phyloP scores from a whole-genome alignment of 2,329 filamentous ascomycete species.

The Ceratocystiopsis brevicomis region DNA sequence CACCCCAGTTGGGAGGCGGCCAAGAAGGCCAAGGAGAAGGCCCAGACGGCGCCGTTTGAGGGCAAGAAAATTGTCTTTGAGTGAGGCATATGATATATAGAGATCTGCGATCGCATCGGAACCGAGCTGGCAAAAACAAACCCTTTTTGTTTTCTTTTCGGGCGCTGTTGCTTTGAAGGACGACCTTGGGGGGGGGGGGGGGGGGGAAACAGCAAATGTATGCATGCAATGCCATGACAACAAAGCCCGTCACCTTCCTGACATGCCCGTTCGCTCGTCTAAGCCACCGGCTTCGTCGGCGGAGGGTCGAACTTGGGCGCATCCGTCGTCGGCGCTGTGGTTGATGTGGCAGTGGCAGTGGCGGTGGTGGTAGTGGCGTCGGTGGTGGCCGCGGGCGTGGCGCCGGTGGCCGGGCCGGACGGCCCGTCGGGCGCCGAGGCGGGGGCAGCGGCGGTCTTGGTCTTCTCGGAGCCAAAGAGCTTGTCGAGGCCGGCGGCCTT shows the following conservation, averaged over 20 bases:
- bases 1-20: conserved; percentile 49
- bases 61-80: conserved; percentile 43
- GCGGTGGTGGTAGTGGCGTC: not conserved
- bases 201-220: too few relatives aligned
- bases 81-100: not conserved
- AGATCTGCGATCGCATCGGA: too few relatives aligned
- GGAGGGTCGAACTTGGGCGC: conserved; percentile 9
- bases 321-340: not conserved
- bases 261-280: too few relatives aligned
- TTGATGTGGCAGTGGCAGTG: not conserved
- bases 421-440: not conserved
- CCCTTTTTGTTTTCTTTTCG: too few relatives aligned
- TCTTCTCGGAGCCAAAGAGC: conserved; percentile 28
- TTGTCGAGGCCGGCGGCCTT: conserved; percentile 38
- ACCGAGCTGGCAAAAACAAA: too few relatives aligned
- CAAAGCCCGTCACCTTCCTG: too few relatives aligned
- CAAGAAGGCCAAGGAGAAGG: conserved; percentile 39
- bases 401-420: too few relatives aligned
- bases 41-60: conserved; percentile 31
- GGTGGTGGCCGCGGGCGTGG: too few relatives aligned
- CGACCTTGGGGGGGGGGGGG: too few relatives aligned
- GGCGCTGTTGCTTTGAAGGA: too few relatives aligned
- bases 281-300: conserved; percentile 7
- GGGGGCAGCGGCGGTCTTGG: conserved; percentile 4
- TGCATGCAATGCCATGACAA: too few relatives aligned